These are phyloP conservation scores for Vitis hybrid DNA, from an alignment of 177 flowering plant species.

Conservation along the genomic window DNA sequence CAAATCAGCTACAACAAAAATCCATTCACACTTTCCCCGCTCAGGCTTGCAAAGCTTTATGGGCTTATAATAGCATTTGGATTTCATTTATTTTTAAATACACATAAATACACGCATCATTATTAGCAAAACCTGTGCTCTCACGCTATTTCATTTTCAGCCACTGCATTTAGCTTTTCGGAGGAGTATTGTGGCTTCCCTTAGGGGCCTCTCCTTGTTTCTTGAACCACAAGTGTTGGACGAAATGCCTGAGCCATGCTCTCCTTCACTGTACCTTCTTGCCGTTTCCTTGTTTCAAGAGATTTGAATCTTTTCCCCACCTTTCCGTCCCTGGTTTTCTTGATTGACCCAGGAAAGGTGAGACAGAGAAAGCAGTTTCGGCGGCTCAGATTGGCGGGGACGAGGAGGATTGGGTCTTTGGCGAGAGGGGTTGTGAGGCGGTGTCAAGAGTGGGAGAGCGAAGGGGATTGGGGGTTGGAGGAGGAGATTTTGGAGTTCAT, in stretches of 20 bases:
- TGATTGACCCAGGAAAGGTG: constrained; percentile 2
- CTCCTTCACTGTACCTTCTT: constrained; percentile 20
- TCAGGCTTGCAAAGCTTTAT: not conserved
- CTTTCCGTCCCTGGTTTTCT: constrained; percentile 4
- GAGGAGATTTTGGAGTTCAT: constrained; percentile 73
- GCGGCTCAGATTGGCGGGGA: not conserved
- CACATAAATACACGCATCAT: not conserved
- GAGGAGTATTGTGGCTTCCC: not conserved
- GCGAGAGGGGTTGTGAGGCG: constrained; percentile 19
- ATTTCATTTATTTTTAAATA: not conserved
- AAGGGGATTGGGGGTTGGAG: constrained; percentile 55
- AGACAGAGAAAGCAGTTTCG: not conserved
- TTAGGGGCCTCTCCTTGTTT: not conserved
- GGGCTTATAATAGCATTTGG: not conserved
- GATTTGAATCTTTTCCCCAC: constrained; percentile 9
- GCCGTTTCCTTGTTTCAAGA: constrained; percentile 2
- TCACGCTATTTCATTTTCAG: too few species aligned
- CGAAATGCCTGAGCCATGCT: constrained; percentile 74
- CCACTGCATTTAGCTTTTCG: too few species aligned
- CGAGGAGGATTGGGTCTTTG: not conserved
- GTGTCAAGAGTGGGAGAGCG: constrained; percentile 34
- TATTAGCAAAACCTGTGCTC: not conserved
- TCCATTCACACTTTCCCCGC: not conserved
- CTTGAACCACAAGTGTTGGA: constrained; percentile 35
- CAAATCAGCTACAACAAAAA: not conserved